phyloP scores from a whole-genome alignment of 2,329 filamentous ascomycete species.

The Grosmannia huntii region DNA sequence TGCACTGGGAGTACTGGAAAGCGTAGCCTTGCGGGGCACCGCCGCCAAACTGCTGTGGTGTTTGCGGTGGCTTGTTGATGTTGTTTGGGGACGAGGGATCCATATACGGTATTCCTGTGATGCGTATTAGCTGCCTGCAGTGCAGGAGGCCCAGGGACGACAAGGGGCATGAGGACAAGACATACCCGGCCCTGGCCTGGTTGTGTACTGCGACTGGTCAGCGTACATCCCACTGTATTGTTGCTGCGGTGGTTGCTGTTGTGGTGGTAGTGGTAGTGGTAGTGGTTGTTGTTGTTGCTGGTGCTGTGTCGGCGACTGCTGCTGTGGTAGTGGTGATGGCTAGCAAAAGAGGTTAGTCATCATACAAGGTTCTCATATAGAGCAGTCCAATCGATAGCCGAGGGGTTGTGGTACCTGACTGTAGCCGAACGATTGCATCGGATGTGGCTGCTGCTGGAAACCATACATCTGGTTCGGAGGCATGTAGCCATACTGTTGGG shows the following conservation, averaged over 20 bases:
- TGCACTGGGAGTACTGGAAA: slow-evolving; percentile 88
- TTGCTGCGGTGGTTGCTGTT: slow-evolving; percentile 15
- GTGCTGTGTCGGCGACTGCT: slow-evolving; percentile 25
- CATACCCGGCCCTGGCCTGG: not conserved
- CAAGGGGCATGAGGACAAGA: not conserved
- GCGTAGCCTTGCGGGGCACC: slow-evolving; percentile 70
- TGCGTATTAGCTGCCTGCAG: slow-evolving; percentile 18
- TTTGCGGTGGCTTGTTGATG: slow-evolving; percentile 44
- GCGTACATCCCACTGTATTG: slow-evolving; percentile 8
- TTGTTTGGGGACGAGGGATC: slow-evolving; percentile 17
- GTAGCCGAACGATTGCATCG: slow-evolving; percentile 35
- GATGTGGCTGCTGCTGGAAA: slow-evolving; percentile 23
- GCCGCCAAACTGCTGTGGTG: slow-evolving; percentile 61
- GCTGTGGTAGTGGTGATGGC: not conserved
- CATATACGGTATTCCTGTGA: slow-evolving; percentile 36
- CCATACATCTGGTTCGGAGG: slow-evolving; percentile 27
- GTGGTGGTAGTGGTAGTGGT: not conserved
- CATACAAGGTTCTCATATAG: not conserved
- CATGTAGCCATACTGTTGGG: slow-evolving; percentile 35
- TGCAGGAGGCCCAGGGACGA: not conserved
- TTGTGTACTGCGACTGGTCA: slow-evolving; percentile 25
- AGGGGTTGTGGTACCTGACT: slow-evolving; percentile 20
- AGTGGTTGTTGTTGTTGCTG: slow-evolving; percentile 9
- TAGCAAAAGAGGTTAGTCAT: not conserved
- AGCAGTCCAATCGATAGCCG: no score